A percentile compares a stretch with the other conserved stretches of the same genome.
Evolutionary conservation across 768 basidiomycete species (phyloP).

Genomic region (Coprinopsis cinerea): DNA sequence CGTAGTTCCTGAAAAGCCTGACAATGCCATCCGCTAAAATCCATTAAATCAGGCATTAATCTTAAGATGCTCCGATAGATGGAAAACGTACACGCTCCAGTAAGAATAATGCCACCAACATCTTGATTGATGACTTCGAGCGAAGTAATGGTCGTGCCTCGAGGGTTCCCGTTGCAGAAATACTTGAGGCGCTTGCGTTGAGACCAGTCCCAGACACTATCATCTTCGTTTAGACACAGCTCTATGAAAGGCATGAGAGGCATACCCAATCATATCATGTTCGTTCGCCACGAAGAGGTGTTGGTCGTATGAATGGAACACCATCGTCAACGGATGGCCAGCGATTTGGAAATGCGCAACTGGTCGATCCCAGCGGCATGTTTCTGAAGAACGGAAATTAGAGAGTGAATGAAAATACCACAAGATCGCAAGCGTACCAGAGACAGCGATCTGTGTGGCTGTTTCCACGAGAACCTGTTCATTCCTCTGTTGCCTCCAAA

Average conservation of each 20-base stretch:
- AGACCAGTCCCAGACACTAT: conserved; percentile 94
- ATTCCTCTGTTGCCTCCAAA: conserved; percentile 90
- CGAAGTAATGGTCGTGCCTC: conserved; percentile 78
- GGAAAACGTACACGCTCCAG: conserved; percentile 65
- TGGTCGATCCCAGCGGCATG: conserved; percentile 64
- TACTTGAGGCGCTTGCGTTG: conserved; percentile 67
- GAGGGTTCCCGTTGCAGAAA: conserved; percentile 87
- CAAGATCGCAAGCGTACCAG: conserved; percentile 40
- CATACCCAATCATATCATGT: conserved; percentile 76
- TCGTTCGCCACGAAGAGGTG: conserved; percentile 86
- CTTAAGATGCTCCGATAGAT: not conserved
- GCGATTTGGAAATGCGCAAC: conserved; percentile 58
- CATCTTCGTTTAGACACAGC: conserved; percentile 2
- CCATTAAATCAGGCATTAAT: not conserved
- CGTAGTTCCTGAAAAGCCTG: conserved; percentile 90
- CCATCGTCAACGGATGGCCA: conserved; percentile 66
- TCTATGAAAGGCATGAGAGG: conserved; percentile 5
- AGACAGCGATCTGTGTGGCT: conserved; percentile 58
- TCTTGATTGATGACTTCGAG: conserved; percentile 95
- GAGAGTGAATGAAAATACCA: not conserved
- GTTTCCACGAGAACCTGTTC: conserved; percentile 73
- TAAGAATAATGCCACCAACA: conserved; percentile 83
- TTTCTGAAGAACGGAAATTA: conserved; percentile 35
- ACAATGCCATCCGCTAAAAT: conserved; percentile 82
- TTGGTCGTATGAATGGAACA: conserved; percentile 89